phyloP scores from a whole-genome alignment of 805 yeast species.

The Nakazawaea peltata region DNA sequence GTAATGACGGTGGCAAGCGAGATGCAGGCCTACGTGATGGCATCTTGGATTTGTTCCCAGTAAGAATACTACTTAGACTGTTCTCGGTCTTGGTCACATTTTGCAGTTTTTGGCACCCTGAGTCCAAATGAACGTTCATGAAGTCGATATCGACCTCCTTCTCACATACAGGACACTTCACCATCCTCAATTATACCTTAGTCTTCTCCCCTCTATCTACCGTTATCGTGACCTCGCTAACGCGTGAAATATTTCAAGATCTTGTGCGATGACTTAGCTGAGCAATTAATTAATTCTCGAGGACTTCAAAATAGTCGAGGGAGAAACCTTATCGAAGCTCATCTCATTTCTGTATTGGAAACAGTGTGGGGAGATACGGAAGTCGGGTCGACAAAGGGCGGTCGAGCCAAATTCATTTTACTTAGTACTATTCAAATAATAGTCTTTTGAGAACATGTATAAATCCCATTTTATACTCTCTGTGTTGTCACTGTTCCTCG shows the following conservation, averaged over 20 bases:
- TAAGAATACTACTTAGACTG: constrained; percentile 6
- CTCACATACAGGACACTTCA: constrained; percentile 26
- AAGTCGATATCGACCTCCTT: constrained; percentile 18
- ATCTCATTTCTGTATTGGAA: too few relatives aligned
- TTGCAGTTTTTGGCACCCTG: constrained; percentile 13
- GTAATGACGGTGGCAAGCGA: too few relatives aligned
- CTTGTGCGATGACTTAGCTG: too few relatives aligned
- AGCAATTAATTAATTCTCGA: too few relatives aligned
- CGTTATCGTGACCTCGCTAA: background rate
- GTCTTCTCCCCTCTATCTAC: background rate
- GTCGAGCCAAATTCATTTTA: too few relatives aligned
- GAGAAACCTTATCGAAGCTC: too few relatives aligned
- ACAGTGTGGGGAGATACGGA: too few relatives aligned
- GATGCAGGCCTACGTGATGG: background rate
- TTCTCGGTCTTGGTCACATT: background rate
- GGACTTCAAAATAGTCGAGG: too few relatives aligned
- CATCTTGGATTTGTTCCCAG: constrained; percentile 6
- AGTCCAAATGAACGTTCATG: constrained; percentile 28
- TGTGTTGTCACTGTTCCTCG: constrained; percentile 1
- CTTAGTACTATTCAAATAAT: too few relatives aligned
- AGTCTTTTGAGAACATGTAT: constrained; percentile 4
- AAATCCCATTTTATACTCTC: constrained; percentile 5
- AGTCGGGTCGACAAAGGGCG: too few relatives aligned
- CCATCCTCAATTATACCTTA: constrained; percentile 15
- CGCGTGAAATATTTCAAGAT: too few relatives aligned